Conservation (phyloP, 1,139 yeast species). For the Zygosaccharomyces sapae region DNA sequence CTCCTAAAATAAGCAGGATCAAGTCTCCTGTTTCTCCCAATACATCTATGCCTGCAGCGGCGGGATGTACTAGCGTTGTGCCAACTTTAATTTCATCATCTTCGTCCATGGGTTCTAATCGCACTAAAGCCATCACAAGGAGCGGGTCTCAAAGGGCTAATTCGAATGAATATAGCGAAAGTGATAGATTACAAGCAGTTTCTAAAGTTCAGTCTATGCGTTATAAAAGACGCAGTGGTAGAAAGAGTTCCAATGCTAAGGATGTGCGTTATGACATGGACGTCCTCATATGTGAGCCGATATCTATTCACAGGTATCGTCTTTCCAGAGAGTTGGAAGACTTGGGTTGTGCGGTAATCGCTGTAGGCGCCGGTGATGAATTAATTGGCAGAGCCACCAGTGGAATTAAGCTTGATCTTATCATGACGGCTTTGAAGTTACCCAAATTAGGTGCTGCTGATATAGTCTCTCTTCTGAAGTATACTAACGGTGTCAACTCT, state of each 20-base stretch:
- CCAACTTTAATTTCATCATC: slow-evolving; percentile 32
- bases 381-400: slow-evolving; percentile 78
- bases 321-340: slow-evolving; percentile 61
- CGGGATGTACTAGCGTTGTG: slow-evolving; percentile 4
- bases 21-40: slow-evolving; percentile 32
- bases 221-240: slow-evolving; percentile 31
- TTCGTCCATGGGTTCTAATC: slow-evolving; percentile 22
- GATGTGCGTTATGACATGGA: slow-evolving; percentile 43
- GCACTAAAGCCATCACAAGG: slow-evolving; percentile 9
- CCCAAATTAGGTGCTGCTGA: slow-evolving; percentile 69
- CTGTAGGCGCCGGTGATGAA: slow-evolving; percentile 78
- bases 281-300: slow-evolving; percentile 79
- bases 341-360: slow-evolving; percentile 76
- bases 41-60: slow-evolving; percentile 5
- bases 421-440: slow-evolving; percentile 69
- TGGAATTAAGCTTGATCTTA: slow-evolving; percentile 76
- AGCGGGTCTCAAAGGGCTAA: slow-evolving; percentile 20
- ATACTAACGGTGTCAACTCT: slow-evolving; percentile 71
- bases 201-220: slow-evolving; percentile 30
- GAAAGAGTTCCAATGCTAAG: slow-evolving; percentile 26
- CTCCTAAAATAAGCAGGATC: slow-evolving; percentile 23
- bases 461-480: slow-evolving; percentile 70
- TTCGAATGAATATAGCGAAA: slow-evolving; percentile 28
- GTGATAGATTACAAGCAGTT: slow-evolving; percentile 31
- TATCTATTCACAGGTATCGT: slow-evolving; percentile 73